Base-by-base conservation (phyloP, 257 asterid genomes). In the Penstemon eatonii region DNA sequence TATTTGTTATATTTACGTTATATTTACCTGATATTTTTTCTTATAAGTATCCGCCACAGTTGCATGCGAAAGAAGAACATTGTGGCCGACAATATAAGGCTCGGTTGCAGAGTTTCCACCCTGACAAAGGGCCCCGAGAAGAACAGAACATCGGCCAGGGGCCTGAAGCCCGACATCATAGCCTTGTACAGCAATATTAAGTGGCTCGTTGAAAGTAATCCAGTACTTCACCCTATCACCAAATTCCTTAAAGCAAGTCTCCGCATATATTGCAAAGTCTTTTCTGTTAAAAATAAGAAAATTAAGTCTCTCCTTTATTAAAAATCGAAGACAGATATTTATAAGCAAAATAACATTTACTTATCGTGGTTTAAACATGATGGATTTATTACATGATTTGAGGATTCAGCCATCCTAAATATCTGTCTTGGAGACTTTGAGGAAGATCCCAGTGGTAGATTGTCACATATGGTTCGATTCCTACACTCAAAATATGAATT, bases 381-480 rank as follows among this genome's bases (percentile, higher is more conserved):
- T 13, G 8, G 25, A 10, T 55, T 5, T 1, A 19, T 79, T 84
- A 91, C 97, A 94, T 80, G 81, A 77, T 91, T 10, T 78, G 81
- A 38, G 85, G 83, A 79, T 79, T 79, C 11, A 94, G 71, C 92
- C 96, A 94, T 47, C 99, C 97, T 0, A 18, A 68, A 64, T 94
- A 94, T 66, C 62, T 74, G 69, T 91, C 96, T 33, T 91, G 78
- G 6, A 94, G 85, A 45, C 81, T 75, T 73, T 89, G 99, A 57
- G 99, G 97, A 43, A 94, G 90, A 63, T 94, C 99, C 97, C 96
- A 94, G 62, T 91, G 99, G 79, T 74, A 94, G 57, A 94, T 75
- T n/a, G 99, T 91, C 52, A 89, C 93, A 46, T 83, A 94, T 43
- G 99, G 99, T 66, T 87, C 68, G 43, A 94, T 89, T 66, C 96